These are phyloP conservation scores for Bertia moriformis DNA, from an alignment of 2,329 filamentous ascomycete species.

Conservation along the genomic window DNA sequence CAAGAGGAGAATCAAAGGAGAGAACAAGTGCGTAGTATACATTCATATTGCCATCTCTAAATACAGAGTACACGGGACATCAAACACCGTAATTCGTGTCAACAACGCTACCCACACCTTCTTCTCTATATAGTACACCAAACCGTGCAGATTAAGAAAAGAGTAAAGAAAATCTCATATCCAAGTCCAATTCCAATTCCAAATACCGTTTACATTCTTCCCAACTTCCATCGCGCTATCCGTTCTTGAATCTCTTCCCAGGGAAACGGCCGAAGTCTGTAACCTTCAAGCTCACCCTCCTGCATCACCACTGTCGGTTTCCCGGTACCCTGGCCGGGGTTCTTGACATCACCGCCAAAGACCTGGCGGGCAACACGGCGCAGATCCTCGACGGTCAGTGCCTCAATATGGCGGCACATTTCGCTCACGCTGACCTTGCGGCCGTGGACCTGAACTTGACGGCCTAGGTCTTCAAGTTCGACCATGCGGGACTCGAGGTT, in stretches of 20 bases:
- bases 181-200: too few species aligned
- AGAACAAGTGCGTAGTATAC: too few species aligned
- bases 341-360: constrained; percentile 62
- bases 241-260: constrained; percentile 86
- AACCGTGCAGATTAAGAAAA: too few species aligned
- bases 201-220: too few species aligned
- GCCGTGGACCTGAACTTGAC: constrained; percentile 94
- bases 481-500: constrained; percentile 96
- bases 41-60: too few species aligned
- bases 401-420: constrained; percentile 81
- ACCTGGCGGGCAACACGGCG: constrained; percentile 67
- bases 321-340: constrained; percentile 65
- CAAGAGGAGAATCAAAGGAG: too few species aligned
- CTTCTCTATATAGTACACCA: too few species aligned
- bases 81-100: too few species aligned
- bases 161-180: too few species aligned
- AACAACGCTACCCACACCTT: too few species aligned
- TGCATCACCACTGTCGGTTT: constrained; percentile 89
- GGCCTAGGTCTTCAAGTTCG: constrained; percentile 84
- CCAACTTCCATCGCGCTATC: constrained; percentile 72
- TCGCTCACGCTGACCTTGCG: constrained; percentile 80
- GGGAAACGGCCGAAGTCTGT: constrained; percentile 50
- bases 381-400: constrained; percentile 66
- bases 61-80: too few species aligned
- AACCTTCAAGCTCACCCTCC: constrained; percentile 65